Percentiles rank a stretch among this genome's conserved stretches.
Evolutionary conservation across 2,329 filamentous ascomycete genomes (phyloP).

Genomic region (Phaeosphaeria sp.): DNA sequence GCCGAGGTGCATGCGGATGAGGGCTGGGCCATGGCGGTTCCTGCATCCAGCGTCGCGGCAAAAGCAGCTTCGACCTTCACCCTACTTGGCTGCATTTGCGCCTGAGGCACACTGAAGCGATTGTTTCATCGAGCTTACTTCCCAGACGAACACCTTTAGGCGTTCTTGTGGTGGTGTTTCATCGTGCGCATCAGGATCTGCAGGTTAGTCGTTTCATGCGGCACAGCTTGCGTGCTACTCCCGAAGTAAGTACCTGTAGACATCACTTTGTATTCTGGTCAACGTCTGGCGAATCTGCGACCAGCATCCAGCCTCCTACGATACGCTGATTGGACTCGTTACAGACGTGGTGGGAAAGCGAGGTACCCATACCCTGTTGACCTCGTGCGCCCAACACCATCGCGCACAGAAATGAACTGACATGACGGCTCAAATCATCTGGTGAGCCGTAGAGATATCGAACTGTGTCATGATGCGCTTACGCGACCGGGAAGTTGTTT

Average conservation of each 20-base stretch:
- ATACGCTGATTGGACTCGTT: too few species aligned
- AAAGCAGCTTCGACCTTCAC: background rate
- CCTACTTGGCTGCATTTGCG: slow-evolving; percentile 2
- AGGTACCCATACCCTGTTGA: too few species aligned
- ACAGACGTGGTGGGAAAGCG: too few species aligned
- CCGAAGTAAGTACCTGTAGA: background rate
- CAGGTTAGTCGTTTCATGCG: slow-evolving; percentile 39
- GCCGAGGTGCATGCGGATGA: slow-evolving; percentile 13
- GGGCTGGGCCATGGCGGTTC: slow-evolving; percentile 14
- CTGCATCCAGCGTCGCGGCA: slow-evolving; percentile 5
- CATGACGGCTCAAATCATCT: background rate
- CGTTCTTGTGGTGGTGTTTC: slow-evolving; percentile 30
- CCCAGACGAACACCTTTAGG: slow-evolving; percentile 10
- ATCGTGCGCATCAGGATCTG: slow-evolving; percentile 33
- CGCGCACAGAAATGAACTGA: background rate
- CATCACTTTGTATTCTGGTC: too few species aligned
- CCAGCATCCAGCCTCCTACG: too few species aligned
- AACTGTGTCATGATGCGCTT: background rate
- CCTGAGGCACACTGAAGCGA: slow-evolving; percentile 13
- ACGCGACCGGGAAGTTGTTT: background rate
- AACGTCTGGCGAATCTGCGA: too few species aligned
- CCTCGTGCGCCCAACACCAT: background rate
- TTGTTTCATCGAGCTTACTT: slow-evolving; percentile 26
- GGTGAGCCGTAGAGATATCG: background rate
- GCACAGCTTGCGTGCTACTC: slow-evolving; percentile 5